Evolutionary conservation across 2,329 filamentous ascomycete genomes (phyloP).

Genomic region (Aspergillus puulaauensis): DNA sequence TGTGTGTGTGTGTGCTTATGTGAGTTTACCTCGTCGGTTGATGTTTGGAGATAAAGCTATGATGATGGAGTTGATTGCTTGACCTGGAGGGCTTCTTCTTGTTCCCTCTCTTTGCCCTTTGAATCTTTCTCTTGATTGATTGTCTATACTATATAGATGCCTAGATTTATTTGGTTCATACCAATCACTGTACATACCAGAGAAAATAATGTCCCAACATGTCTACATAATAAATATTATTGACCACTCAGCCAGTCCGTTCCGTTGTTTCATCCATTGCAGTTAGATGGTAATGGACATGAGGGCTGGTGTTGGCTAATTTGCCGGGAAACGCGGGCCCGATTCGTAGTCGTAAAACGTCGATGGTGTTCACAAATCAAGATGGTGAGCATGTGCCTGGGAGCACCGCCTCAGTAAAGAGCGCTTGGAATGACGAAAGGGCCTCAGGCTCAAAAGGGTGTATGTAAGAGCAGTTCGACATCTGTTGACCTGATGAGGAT

Average conservation of each 20-base stretch:
- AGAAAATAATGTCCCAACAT: neutral
- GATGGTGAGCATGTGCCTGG: neutral
- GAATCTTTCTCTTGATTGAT: neutral
- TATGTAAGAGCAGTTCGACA: neutral
- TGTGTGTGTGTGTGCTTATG: neutral
- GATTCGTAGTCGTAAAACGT: neutral
- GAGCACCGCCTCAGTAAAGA: neutral
- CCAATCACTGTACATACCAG: constrained; percentile 14
- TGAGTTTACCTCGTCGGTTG: neutral
- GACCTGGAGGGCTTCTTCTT: neutral
- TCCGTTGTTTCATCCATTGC: neutral
- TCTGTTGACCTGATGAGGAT: neutral
- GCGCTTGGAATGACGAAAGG: neutral
- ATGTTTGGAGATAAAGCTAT: constrained; percentile 3
- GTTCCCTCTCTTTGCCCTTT: neutral
- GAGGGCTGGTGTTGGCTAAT: neutral
- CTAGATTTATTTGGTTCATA: constrained; percentile 6
- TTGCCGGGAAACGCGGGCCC: neutral
- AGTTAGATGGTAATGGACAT: neutral
- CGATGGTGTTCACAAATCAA: neutral
- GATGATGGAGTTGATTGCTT: neutral
- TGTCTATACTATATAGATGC: constrained; percentile 6
- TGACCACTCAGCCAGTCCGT: neutral
- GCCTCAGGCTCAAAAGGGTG: neutral
- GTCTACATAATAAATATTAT: neutral